A percentile compares a stretch with the other conserved stretches of the same genome.
phyloP scores from a whole-genome alignment of 148 eudicot genomes.

The Oxyria digyna region DNA sequence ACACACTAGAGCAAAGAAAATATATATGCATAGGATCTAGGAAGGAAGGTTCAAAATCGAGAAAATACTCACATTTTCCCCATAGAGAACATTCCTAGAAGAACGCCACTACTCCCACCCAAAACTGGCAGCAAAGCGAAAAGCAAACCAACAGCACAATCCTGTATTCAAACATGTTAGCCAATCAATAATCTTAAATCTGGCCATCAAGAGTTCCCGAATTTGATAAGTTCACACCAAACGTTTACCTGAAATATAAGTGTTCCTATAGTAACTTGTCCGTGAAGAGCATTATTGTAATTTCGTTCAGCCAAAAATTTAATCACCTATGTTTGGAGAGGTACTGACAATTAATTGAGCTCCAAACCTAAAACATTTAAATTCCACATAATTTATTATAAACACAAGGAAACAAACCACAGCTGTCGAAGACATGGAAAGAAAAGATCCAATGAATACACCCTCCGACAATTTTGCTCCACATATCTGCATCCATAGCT shows the following conservation, averaged over 20 bases:
- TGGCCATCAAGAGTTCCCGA: not conserved
- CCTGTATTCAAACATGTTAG: constrained; percentile 39
- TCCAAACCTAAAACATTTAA: not conserved
- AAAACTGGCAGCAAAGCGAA: constrained; percentile 96
- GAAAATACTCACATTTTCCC: constrained; percentile 65
- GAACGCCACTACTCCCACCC: constrained; percentile 83
- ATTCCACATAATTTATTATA: constrained; percentile 10
- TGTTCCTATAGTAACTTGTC: constrained; percentile 98
- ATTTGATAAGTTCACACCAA: not conserved
- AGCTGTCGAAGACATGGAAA: constrained; percentile 99
- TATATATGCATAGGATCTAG: not conserved
- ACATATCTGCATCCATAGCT: constrained; percentile 43
- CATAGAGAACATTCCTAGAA: constrained; percentile 79
- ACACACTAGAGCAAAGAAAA: not conserved
- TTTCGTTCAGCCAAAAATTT: constrained; percentile 76
- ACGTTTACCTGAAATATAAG: constrained; percentile 81
- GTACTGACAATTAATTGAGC: not conserved
- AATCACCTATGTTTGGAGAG: constrained; percentile 38
- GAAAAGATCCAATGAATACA: constrained; percentile 90
- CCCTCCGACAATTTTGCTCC: constrained; percentile 99
- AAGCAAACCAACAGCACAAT: constrained; percentile 96
- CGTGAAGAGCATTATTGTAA: constrained; percentile 71
- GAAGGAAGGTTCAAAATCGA: not conserved
- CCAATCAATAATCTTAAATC: constrained; percentile 6
- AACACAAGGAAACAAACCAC: constrained; percentile 41